A percentile compares a stretch with the other conserved stretches of the same genome.
Conservation (phyloP, 1,284 basidiomycete species). For the Porogramme epimiltina region DNA sequence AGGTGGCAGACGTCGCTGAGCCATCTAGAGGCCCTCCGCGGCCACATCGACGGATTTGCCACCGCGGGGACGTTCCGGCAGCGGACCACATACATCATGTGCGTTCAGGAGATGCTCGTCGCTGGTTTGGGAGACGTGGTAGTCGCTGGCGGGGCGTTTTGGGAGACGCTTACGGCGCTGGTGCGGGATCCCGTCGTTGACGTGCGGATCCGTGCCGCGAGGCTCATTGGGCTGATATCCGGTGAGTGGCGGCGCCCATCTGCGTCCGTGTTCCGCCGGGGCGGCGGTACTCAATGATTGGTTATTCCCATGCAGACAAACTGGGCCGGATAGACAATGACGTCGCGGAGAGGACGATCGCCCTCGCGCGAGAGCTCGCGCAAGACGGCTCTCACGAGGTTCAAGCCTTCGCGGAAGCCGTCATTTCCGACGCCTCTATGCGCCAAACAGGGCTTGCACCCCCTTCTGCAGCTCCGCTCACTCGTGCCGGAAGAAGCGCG, state of each 20-base stretch:
- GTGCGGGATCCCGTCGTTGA: constrained; percentile 78
- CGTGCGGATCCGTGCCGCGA: constrained; percentile 84
- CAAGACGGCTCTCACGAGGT: constrained; percentile 31
- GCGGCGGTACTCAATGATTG: constrained; percentile 9
- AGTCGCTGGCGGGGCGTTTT: constrained; percentile 58
- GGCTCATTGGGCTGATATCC: constrained; percentile 59
- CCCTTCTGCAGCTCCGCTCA: constrained; percentile 1
- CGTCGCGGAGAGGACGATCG: constrained; percentile 17
- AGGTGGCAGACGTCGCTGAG: constrained; percentile 44
- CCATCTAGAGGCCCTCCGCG: constrained; percentile 43
- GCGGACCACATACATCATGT: constrained; percentile 82
- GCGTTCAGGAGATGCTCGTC: constrained; percentile 63
- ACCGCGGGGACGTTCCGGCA: constrained; percentile 60
- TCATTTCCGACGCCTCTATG: constrained; percentile 12
- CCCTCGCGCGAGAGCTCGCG: constrained; percentile 21
- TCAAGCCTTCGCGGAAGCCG: constrained; percentile 29
- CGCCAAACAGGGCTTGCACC: background rate
- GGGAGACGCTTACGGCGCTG: constrained; percentile 60
- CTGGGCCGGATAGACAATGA: constrained; percentile 19
- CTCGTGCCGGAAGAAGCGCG: constrained; percentile 20
- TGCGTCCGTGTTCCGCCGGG: background rate
- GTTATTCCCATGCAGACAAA: constrained; percentile 17
- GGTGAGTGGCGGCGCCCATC: constrained; percentile 40
- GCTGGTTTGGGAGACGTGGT: constrained; percentile 40
- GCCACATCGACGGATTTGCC: constrained; percentile 58